phyloP scores from a whole-genome alignment of 2,329 filamentous ascomycete genomes.

The Colletotrichum aenigma region DNA sequence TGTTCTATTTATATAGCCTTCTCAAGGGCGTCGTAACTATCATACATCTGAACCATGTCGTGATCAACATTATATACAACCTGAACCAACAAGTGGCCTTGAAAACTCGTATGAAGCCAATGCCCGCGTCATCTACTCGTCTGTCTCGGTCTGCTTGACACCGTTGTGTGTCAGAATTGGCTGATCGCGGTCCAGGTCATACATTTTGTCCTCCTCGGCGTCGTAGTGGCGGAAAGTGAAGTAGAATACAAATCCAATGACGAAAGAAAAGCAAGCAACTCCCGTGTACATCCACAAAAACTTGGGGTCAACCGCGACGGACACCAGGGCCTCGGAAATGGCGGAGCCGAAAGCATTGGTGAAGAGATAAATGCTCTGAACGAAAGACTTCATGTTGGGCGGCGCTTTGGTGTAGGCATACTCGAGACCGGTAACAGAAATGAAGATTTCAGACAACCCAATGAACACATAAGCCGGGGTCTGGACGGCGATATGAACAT shows the following conservation, averaged over 20 bases:
- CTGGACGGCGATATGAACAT: slow-evolving; percentile 60
- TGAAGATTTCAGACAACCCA: slow-evolving; percentile 64
- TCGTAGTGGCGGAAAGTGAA: slow-evolving; percentile 41
- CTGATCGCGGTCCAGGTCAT: slow-evolving; percentile 38
- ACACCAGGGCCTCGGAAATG: slow-evolving; percentile 56
- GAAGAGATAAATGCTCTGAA: slow-evolving; percentile 63
- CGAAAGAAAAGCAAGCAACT: slow-evolving; percentile 52
- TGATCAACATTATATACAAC: background rate
- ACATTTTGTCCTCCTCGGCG: slow-evolving; percentile 40
- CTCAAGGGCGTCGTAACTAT: background rate
- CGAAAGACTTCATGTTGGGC: slow-evolving; percentile 69
- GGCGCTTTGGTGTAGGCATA: slow-evolving; percentile 78
- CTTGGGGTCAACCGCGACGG: slow-evolving; percentile 61
- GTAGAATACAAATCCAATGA: slow-evolving; percentile 59
- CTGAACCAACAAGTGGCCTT: background rate
- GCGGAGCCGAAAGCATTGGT: slow-evolving; percentile 63
- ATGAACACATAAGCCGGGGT: slow-evolving; percentile 61
- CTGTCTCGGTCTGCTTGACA: background rate
- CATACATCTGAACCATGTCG: background rate
- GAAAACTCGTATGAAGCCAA: background rate
- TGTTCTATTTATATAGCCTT: background rate
- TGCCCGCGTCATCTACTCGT: background rate
- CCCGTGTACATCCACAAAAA: slow-evolving; percentile 71
- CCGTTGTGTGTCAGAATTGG: slow-evolving; percentile 25
- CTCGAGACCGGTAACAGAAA: slow-evolving; percentile 71